Evolutionary conservation across 1,284 basidiomycete genomes (phyloP).

Genomic region (Dichomitus squalens): DNA sequence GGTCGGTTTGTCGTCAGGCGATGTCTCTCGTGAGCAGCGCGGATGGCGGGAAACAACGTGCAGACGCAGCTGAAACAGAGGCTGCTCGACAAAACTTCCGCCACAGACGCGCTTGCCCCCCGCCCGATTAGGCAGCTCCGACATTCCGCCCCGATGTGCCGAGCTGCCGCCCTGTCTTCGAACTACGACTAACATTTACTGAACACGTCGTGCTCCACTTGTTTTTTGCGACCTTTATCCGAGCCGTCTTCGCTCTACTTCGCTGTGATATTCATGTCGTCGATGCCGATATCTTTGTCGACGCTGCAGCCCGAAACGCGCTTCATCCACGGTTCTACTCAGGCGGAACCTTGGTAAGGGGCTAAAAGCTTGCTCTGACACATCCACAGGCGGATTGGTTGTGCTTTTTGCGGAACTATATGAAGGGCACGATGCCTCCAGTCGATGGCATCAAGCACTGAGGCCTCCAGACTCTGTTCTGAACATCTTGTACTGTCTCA

Average conservation of each 20-base stretch:
- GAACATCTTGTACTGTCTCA: background rate
- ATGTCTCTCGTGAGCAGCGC: slow-evolving; percentile 19
- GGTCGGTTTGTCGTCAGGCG: slow-evolving; percentile 43
- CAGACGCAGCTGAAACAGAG: slow-evolving; percentile 1
- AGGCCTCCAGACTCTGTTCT: background rate
- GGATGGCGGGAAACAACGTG: slow-evolving; percentile 15
- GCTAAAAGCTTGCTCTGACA: background rate
- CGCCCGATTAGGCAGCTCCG: slow-evolving; percentile 11
- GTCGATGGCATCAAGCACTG: background rate
- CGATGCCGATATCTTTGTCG: slow-evolving; percentile 6
- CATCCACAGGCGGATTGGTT: background rate
- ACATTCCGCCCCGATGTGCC: slow-evolving; percentile 5
- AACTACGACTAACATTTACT: background rate
- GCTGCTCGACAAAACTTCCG: slow-evolving; percentile 16
- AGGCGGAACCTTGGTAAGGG: slow-evolving; percentile 16
- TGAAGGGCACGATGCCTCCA: background rate
- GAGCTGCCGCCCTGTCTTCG: slow-evolving; percentile 1
- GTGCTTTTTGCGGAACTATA: slow-evolving; percentile 2
- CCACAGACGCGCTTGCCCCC: slow-evolving; percentile 17
- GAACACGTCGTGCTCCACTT: slow-evolving; percentile 4
- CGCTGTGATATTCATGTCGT: background rate
- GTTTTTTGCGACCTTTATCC: slow-evolving; percentile 22
- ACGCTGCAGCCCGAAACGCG: background rate
- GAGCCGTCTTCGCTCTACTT: slow-evolving; percentile 3
- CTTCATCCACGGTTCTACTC: slow-evolving; percentile 23